Evolutionary conservation across 768 basidiomycete species (phyloP), one percentile per base, ranked within the genome.

Genomic region (Hericium alpestre): DNA sequence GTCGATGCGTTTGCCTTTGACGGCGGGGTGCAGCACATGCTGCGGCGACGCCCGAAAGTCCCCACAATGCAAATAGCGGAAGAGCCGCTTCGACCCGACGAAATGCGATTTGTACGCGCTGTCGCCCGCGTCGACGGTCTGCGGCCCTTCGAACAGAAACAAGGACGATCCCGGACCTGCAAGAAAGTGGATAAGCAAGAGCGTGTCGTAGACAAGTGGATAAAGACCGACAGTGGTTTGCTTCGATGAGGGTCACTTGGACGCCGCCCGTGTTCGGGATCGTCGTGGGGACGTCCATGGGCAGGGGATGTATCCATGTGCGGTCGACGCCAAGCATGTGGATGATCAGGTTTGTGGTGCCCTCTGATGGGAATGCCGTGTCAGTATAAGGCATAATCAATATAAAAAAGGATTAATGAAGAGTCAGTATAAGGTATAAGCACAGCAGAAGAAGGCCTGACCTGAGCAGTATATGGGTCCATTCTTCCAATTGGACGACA

Each of bases 391-490:
- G 32, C 9, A 7, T 16, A 25, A 8, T 32, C 32, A 32, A 7
- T 32, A 32, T 32, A 32, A 32, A 7, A 0, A 7, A 22, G 13
- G 22, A 62, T 18, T 59, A 51, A 54, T 27, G 3, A 4, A 2
- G 16, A 18, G 8, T 46, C 43, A 46, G 43, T 46, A 20, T 15
- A 15, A 43, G 12, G 41, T 46, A 46, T n/a, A 16, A 5, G 20
- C n/a, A 18, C n/a, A 20, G 16, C 16, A 20, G 16, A 15, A 11
- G 1, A 20, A n/a, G 18, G 27, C 46, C 63, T 48, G 43, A 76
- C 78, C 69, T 39, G 95, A 98, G 70, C 94, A 98, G 72, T 99
- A 99, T 27, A 99, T 96, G 0, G 90, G 92, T 0, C 96, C 95
- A 57, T 79, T 80, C 58, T 82, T 84, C 96, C 96, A 99, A 41